phyloP scores from a whole-genome alignment of 192 early-diverging fungal species.

The Backusella tarrabulga region DNA sequence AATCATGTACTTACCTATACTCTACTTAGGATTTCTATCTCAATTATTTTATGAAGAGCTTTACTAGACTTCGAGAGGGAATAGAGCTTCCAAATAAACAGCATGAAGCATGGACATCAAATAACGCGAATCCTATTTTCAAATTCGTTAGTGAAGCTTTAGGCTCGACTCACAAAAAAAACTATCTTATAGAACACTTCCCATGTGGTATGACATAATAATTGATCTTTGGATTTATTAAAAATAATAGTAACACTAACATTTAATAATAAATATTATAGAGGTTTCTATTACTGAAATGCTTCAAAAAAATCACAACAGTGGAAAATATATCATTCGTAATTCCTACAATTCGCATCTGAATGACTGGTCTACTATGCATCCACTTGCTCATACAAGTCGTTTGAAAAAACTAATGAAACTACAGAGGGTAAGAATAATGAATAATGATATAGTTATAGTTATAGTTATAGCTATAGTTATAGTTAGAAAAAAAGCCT shows the following conservation, averaged over 20 bases:
- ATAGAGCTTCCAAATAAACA: constrained; percentile 35
- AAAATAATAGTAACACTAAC: not conserved
- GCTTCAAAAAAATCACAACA: not conserved
- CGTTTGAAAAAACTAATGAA: constrained; percentile 37
- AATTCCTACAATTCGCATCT: constrained; percentile 46
- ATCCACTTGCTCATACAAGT: constrained; percentile 46
- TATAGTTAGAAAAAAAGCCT: not conserved
- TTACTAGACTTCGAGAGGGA: constrained; percentile 47
- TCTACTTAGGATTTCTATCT: constrained; percentile 47
- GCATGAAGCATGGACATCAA: constrained; percentile 45
- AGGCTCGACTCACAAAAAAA: constrained; percentile 17
- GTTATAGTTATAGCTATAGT: not conserved
- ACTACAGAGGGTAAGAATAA: constrained; percentile 41
- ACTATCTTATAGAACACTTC: constrained; percentile 19
- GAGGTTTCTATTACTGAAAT: not conserved
- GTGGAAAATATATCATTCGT: constrained; percentile 34
- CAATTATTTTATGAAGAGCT: constrained; percentile 52
- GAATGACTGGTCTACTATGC: constrained; percentile 42
- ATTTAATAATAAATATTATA: not conserved
- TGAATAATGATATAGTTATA: not conserved
- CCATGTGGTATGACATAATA: constrained; percentile 12
- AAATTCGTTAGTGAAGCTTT: constrained; percentile 47
- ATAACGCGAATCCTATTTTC: constrained; percentile 53
- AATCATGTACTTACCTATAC: not conserved
- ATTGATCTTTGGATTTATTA: not conserved